phyloP scores from a whole-genome alignment of 169 alveolate species.

The Plasmodium gaboni region DNA sequence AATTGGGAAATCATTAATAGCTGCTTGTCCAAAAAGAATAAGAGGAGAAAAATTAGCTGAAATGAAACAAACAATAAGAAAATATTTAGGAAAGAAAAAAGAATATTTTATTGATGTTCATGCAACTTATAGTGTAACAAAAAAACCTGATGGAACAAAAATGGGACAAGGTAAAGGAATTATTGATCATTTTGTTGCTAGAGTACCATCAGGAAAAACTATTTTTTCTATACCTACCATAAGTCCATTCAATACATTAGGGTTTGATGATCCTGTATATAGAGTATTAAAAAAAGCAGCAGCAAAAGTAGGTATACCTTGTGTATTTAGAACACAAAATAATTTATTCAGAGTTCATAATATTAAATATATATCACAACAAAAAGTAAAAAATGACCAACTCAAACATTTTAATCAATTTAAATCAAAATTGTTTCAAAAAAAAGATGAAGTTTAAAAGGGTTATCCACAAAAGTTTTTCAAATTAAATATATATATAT shows the following conservation, averaged over 20 bases:
- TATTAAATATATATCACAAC: constrained; percentile 66
- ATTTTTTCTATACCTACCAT: constrained; percentile 65
- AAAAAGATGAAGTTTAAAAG: neutral
- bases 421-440: constrained; percentile 39
- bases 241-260: constrained; percentile 67
- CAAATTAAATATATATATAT: too few relatives aligned
- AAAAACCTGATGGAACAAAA: constrained; percentile 88
- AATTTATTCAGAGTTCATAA: constrained; percentile 54
- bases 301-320: constrained; percentile 72
- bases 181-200: constrained; percentile 85
- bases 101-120: constrained; percentile 82
- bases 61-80: constrained; percentile 82
- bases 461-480: too few relatives aligned
- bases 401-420: constrained; percentile 37
- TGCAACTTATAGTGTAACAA: constrained; percentile 88
- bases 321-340: constrained; percentile 70
- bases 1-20: constrained; percentile 83
- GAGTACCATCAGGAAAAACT: constrained; percentile 86
- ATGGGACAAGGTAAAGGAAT: constrained; percentile 89
- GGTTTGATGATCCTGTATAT: constrained; percentile 69
- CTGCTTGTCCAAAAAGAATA: constrained; percentile 85
- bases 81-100: constrained; percentile 79
- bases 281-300: constrained; percentile 72
- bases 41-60: constrained; percentile 83
- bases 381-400: constrained; percentile 39